Evolutionary conservation across 1,284 basidiomycete genomes (phyloP).

Genomic region (Leccinum griseonigrum): DNA sequence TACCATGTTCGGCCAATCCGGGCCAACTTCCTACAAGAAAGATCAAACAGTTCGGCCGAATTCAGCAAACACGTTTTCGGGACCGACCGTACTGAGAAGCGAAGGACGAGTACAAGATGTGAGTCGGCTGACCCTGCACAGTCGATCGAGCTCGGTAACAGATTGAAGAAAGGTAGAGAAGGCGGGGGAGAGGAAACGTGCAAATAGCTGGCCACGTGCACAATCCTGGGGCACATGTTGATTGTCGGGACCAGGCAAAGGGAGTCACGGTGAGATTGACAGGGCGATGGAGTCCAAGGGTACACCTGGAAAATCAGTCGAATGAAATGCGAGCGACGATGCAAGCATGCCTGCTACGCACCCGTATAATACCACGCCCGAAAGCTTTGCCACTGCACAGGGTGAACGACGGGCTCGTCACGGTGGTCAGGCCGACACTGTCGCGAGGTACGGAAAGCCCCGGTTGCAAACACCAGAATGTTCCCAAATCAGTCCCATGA

Average conservation of each 20-base stretch:
- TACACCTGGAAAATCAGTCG: conserved; percentile 1
- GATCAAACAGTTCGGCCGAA: neutral
- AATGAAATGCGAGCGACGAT: no score
- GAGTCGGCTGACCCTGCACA: conserved; percentile 23
- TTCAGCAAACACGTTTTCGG: no score
- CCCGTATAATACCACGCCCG: no score
- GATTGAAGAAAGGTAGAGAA: neutral
- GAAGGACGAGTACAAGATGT: neutral
- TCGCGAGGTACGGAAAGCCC: no score
- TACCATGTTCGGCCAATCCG: conserved; percentile 24
- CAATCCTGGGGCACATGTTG: conserved; percentile 39
- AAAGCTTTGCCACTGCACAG: no score
- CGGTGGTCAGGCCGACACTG: no score
- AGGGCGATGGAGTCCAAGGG: neutral
- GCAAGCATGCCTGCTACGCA: neutral
- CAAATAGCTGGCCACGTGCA: conserved; percentile 38
- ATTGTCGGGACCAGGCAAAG: conserved; percentile 31
- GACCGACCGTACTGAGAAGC: conserved; percentile 11
- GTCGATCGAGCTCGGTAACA: neutral
- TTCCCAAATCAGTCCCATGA: no score
- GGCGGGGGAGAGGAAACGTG: conserved; percentile 9
- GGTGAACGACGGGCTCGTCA: no score
- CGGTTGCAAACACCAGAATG: no score
- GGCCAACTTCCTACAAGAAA: conserved; percentile 22
- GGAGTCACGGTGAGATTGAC: neutral